These are phyloP conservation scores for Haematococcus lacustris DNA, from an alignment of 139 green algal genomes.

Conservation along the genomic window DNA sequence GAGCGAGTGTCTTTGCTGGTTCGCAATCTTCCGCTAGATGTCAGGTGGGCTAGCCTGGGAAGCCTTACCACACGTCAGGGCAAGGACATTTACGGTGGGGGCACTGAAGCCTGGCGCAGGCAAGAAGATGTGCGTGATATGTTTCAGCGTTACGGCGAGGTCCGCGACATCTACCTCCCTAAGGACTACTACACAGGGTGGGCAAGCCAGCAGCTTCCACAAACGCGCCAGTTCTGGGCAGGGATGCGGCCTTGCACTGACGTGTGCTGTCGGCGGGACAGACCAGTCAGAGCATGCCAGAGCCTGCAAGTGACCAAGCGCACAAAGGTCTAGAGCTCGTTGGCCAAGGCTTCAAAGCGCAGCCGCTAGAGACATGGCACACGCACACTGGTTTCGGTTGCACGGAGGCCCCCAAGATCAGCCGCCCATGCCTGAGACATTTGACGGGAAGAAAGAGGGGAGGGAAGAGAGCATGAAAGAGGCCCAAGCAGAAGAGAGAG, in stretches of 20 bases:
- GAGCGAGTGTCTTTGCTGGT: constrained; percentile 40
- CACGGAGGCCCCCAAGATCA: too few species aligned
- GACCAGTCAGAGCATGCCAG: constrained; percentile 1
- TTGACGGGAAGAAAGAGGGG: background rate
- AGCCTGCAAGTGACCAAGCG: constrained; percentile 4
- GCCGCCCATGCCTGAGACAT: background rate
- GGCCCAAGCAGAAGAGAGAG: background rate
- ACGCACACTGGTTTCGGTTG: background rate
- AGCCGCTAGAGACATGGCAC: background rate
- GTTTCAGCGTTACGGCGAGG: constrained; percentile 57
- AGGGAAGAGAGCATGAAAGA: background rate
- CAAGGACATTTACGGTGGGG: background rate
- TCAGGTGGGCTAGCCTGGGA: constrained; percentile 19
- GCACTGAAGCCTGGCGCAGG: constrained; percentile 20
- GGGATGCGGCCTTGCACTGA: background rate
- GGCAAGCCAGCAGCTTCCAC: background rate
- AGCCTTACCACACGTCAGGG: background rate
- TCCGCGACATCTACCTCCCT: constrained; percentile 77
- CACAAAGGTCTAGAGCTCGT: background rate
- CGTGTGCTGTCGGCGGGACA: background rate
- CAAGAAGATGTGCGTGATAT: constrained; percentile 52
- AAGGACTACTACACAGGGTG: constrained; percentile 63
- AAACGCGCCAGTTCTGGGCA: background rate
- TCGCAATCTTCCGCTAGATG: constrained; percentile 65
- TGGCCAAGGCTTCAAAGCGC: background rate